These are phyloP conservation scores for Podila horticola DNA, from an alignment of 192 early-diverging fungal species.

Conservation along the genomic window DNA sequence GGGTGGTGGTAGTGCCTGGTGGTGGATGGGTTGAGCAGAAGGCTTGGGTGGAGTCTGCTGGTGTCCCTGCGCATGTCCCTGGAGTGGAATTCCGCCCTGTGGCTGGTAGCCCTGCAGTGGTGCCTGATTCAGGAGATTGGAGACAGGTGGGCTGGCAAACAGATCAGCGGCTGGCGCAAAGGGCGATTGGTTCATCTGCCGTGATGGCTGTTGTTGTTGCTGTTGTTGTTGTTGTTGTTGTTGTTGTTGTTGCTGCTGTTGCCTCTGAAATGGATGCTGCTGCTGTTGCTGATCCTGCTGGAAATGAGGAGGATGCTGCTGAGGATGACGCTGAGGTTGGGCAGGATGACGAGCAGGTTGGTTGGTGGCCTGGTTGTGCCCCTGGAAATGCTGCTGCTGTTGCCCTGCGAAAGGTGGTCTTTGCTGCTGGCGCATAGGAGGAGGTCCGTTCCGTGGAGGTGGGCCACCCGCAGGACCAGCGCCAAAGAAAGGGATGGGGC, in stretches of 20 bases:
- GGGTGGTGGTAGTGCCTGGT: conserved; percentile 1
- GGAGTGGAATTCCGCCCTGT: conserved; percentile 8
- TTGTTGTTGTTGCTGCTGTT: conserved; percentile 12
- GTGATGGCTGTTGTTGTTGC: conserved; percentile 18
- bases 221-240: conserved; percentile 5
- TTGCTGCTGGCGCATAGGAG: conserved; percentile 8
- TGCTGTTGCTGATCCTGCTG: conserved; percentile 9
- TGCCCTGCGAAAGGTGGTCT: conserved; percentile 3
- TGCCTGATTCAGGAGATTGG: conserved; percentile 12
- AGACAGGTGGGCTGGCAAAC: conserved; percentile 28
- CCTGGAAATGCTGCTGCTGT: conserved; percentile 12
- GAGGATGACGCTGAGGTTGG: conserved; percentile 45
- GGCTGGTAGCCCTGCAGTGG: conserved; percentile 23
- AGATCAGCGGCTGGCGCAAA: conserved; percentile 28
- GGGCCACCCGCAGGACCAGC: conserved; percentile 8
- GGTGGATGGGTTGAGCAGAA: not conserved
- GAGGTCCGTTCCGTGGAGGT: conserved; percentile 9
- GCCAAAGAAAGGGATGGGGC: conserved; percentile 48
- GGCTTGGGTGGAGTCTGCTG: not conserved
- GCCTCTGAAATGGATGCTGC: not conserved
- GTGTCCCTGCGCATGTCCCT: conserved; percentile 3
- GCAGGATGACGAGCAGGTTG: conserved; percentile 3
- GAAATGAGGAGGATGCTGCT: conserved; percentile 33
- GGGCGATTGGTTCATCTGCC: conserved; percentile 36
- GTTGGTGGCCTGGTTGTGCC: conserved; percentile 2